Conservation (phyloP, 2,329 filamentous ascomycete genomes). For the Xylaria sp. region DNA sequence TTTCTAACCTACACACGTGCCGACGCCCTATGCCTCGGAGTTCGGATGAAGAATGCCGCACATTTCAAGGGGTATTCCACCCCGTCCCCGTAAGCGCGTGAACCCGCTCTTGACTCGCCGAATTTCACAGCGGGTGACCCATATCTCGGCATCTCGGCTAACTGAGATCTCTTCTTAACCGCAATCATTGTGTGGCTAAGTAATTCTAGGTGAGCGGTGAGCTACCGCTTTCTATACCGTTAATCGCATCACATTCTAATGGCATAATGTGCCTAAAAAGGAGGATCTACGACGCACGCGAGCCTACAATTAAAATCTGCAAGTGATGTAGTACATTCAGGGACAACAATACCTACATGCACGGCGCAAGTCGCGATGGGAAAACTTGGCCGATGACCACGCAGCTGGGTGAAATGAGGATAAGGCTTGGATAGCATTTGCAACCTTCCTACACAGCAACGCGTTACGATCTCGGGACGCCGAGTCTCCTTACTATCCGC, state of each 20-base stretch:
- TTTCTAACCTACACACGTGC: not conserved
- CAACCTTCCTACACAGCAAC: not conserved
- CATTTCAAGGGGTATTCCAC: not conserved
- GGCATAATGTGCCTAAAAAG: slow-evolving; percentile 4
- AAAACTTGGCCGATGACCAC: not conserved
- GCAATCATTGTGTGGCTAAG: not conserved
- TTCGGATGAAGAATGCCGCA: not conserved
- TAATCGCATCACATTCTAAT: too few species aligned
- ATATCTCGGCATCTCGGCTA: not conserved
- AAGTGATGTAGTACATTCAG: not conserved
- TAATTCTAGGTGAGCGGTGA: not conserved
- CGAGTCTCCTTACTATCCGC: not conserved
- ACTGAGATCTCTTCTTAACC: not conserved
- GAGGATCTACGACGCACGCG: not conserved
- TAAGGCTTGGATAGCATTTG: not conserved
- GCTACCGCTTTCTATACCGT: not conserved
- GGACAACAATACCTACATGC: not conserved
- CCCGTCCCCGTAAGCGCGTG: not conserved
- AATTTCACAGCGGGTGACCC: not conserved
- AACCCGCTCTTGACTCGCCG: not conserved
- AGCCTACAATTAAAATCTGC: not conserved
- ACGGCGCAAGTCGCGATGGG: not conserved
- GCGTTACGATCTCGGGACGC: not conserved
- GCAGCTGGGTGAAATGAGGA: not conserved
- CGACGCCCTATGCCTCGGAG: not conserved